Evolutionary conservation across 345 rosid species (phyloP).

Genomic region (Aurinia saxatilis): DNA sequence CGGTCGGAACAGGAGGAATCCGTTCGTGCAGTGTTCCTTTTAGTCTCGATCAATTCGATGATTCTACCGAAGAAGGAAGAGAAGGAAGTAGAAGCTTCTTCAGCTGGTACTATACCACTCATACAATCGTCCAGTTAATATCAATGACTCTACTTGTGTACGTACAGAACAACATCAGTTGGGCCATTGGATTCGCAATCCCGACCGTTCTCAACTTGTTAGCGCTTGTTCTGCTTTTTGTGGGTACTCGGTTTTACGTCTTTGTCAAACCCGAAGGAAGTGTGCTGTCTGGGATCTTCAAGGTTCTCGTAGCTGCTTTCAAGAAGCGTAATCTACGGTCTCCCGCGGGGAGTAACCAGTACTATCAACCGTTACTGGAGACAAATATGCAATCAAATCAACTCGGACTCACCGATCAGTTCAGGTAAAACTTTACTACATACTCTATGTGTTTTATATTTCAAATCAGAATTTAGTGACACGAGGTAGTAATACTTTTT

Average conservation of each 20-base stretch:
- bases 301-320: constrained; percentile 48
- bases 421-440: constrained; percentile 31
- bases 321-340: constrained; percentile 37
- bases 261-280: constrained; percentile 62
- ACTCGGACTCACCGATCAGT: constrained; percentile 41
- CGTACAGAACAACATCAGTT: constrained; percentile 66
- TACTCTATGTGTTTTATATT: too few relatives aligned
- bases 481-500: not conserved
- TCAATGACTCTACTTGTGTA: constrained; percentile 56
- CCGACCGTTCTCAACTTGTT: constrained; percentile 50
- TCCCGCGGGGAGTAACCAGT: constrained; percentile 22
- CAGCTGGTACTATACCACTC: constrained; percentile 68
- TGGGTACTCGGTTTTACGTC: constrained; percentile 56
- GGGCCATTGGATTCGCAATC: constrained; percentile 70
- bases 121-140: constrained; percentile 48
- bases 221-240: constrained; percentile 46
- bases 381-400: constrained; percentile 23
- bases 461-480: too few relatives aligned
- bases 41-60: constrained; percentile 75
- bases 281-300: constrained; percentile 42
- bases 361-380: constrained; percentile 49
- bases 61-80: constrained; percentile 53
- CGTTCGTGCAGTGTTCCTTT: constrained; percentile 79
- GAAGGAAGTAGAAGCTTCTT: constrained; percentile 62
- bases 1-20: constrained; percentile 68